A percentile compares a stretch with the other conserved stretches of the same genome.
Evolutionary conservation across 1,284 basidiomycete species (phyloP).

Genomic region (Irpex sp.): DNA sequence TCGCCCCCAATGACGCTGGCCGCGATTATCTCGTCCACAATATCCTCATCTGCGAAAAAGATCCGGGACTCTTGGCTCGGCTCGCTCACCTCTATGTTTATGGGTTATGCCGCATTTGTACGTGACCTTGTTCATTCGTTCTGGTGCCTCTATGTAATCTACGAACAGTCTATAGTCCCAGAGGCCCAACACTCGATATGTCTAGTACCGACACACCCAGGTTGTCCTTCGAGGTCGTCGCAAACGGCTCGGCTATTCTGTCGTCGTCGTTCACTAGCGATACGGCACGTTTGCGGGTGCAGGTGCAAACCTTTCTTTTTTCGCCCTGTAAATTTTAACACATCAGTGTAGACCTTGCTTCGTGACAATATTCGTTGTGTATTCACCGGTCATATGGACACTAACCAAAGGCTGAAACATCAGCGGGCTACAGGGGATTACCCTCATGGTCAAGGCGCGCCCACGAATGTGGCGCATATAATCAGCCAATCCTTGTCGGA

Average conservation of each 20-base stretch:
- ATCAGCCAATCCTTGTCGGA: constrained; percentile 5
- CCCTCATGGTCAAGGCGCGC: background rate
- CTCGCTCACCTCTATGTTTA: background rate
- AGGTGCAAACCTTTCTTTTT: background rate
- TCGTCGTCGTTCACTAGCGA: background rate
- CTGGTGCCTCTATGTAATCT: background rate
- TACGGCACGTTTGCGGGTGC: background rate
- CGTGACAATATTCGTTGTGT: background rate
- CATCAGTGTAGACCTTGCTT: background rate
- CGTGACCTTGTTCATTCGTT: background rate
- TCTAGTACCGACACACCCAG: background rate
- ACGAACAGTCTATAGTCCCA: background rate
- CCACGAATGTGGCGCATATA: constrained; percentile 12
- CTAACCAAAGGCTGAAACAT: background rate
- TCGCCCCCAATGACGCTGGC: constrained; percentile 2
- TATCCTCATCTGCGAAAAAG: constrained; percentile 4
- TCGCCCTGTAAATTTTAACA: background rate
- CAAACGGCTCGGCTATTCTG: background rate
- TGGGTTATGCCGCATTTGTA: background rate
- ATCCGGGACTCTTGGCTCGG: background rate
- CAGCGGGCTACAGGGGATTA: background rate
- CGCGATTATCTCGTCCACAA: constrained; percentile 1
- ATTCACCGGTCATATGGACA: background rate
- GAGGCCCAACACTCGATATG: background rate
- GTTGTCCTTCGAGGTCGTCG: background rate